Evolutionary conservation across 1,284 basidiomycete species (phyloP).

Genomic region (Boletus sp.): DNA sequence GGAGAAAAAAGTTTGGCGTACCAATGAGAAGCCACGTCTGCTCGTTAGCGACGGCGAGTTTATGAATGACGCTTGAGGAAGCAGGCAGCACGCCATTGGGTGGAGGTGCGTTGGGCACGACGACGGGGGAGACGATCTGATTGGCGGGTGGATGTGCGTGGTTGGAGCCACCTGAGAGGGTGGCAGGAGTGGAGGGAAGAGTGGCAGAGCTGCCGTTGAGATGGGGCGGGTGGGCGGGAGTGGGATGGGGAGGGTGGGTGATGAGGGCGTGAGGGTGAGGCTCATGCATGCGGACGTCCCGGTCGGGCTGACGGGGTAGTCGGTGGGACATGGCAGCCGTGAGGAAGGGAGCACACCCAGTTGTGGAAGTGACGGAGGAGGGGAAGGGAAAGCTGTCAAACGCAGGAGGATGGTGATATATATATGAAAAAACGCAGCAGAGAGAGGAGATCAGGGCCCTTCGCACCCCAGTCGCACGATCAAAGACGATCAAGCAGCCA

Average conservation of each 20-base stretch:
- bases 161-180: conserved; percentile 41
- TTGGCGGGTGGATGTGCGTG: conserved; percentile 31
- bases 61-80: conserved; percentile 54
- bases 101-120: conserved; percentile 37
- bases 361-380: conserved; percentile 30
- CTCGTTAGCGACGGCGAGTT: conserved; percentile 81
- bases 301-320: conserved; percentile 56
- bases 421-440: conserved; percentile 47
- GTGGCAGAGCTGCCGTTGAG: conserved; percentile 46
- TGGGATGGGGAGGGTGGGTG: conserved; percentile 34
- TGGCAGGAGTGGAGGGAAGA: conserved; percentile 38
- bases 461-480: conserved; percentile 49
- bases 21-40: conserved; percentile 92
- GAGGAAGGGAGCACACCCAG: conserved; percentile 22
- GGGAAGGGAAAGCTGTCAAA: conserved; percentile 44
- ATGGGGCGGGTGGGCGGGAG: conserved; percentile 41
- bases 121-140: conserved; percentile 48
- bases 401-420: conserved; percentile 46
- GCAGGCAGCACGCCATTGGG: conserved; percentile 41
- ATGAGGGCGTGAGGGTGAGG: conserved; percentile 43
- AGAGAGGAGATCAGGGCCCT: conserved; percentile 38
- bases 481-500: conserved; percentile 47
- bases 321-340: conserved; percentile 52
- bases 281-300: conserved; percentile 64
- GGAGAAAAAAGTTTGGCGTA: conserved; percentile 34